These are phyloP conservation scores for Leccinum variicolor DNA, from an alignment of 768 basidiomycete species.

Conservation along the genomic window DNA sequence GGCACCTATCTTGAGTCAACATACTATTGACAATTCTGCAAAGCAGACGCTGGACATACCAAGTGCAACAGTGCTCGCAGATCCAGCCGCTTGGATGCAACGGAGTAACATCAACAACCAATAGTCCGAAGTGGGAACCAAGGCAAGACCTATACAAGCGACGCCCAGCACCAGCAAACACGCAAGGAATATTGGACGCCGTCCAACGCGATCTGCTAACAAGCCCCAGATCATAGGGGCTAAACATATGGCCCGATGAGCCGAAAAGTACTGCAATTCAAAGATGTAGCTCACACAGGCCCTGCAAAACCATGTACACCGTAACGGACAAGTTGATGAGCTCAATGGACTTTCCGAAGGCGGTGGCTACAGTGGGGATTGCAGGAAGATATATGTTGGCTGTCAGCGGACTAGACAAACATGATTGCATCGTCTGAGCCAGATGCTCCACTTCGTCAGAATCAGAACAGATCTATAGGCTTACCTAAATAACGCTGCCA, in stretches of 20 bases:
- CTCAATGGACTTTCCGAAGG: slow-evolving; percentile 62
- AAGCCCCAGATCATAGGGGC: slow-evolving; percentile 62
- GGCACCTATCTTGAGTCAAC: slow-evolving; percentile 42
- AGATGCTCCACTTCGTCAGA: background rate
- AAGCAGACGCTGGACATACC: slow-evolving; percentile 35
- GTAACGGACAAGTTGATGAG: slow-evolving; percentile 78
- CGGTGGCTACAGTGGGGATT: slow-evolving; percentile 60
- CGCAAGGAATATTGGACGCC: slow-evolving; percentile 58
- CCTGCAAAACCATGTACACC: slow-evolving; percentile 52
- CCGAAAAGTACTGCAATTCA: background rate
- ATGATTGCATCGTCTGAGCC: background rate
- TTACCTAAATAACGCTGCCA: slow-evolving; percentile 66
- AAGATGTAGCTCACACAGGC: slow-evolving; percentile 35
- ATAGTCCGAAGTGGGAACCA: slow-evolving; percentile 57
- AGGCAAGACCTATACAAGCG: slow-evolving; percentile 62
- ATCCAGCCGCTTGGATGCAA: slow-evolving; percentile 75
- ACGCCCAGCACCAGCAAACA: slow-evolving; percentile 62
- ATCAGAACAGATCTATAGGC: background rate
- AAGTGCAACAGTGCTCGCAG: slow-evolving; percentile 74
- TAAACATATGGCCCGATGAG: slow-evolving; percentile 17
- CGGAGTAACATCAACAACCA: slow-evolving; percentile 81
- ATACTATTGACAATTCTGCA: background rate
- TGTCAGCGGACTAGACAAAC: slow-evolving; percentile 53
- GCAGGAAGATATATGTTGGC: slow-evolving; percentile 80
- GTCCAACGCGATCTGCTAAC: slow-evolving; percentile 61